Conservation (phyloP, 2,329 filamentous ascomycete species). For the Hymenoscyphus salicellus region DNA sequence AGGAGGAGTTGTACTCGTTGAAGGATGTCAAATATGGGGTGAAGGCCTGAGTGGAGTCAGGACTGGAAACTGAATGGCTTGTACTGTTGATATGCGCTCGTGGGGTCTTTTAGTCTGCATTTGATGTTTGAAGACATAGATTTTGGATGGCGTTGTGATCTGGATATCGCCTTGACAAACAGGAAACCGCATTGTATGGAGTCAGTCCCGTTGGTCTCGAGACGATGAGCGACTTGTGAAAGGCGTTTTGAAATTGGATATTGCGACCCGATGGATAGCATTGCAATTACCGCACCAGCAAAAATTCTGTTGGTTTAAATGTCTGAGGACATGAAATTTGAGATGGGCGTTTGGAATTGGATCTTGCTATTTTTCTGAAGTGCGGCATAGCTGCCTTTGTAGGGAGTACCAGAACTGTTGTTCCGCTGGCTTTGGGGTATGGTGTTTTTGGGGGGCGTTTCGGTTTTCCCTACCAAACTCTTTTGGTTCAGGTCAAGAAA, state of each 20-base stretch:
- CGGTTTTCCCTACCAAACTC: neutral
- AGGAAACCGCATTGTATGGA: no score
- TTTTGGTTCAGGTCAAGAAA: neutral
- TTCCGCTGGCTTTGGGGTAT: neutral
- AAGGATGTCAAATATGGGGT: neutral
- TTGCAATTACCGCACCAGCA: neutral
- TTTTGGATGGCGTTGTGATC: neutral
- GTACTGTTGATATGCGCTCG: no score
- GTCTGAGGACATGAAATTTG: neutral
- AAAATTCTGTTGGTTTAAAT: neutral
- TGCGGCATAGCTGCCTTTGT: neutral
- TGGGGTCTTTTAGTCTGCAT: neutral
- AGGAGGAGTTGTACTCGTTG: neutral
- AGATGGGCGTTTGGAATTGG: neutral
- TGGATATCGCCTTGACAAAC: neutral
- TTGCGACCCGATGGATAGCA: neutral
- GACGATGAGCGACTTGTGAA: neutral
- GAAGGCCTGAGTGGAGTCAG: neutral
- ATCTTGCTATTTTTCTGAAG: neutral
- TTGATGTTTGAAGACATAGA: neutral
- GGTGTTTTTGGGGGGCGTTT: neutral
- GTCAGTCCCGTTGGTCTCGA: no score
- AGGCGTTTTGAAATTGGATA: neutral
- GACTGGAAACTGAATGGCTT: no score
- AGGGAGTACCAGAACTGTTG: neutral